A percentile compares a stretch with the other conserved stretches of the same genome.
phyloP scores from a whole-genome alignment of 78 protist species.

The Tieghemostelium lacteum region DNA sequence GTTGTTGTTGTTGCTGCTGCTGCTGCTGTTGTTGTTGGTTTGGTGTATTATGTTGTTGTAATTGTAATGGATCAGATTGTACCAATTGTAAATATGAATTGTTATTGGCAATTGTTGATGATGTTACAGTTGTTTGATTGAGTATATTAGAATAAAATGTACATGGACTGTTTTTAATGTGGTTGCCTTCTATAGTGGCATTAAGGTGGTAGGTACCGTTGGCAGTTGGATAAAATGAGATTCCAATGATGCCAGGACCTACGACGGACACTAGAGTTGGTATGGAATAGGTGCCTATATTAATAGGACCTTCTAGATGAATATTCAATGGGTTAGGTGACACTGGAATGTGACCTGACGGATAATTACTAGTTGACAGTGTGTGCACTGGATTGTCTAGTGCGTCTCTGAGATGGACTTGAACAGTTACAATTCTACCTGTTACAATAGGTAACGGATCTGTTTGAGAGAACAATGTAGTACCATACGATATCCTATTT shows the following conservation, averaged over 20 bases:
- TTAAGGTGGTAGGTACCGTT: slow-evolving; percentile 17
- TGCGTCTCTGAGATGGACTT: slow-evolving; percentile 42
- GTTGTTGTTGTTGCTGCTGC: background rate
- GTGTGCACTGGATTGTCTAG: slow-evolving; percentile 60
- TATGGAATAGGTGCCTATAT: background rate
- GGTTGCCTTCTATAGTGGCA: slow-evolving; percentile 9
- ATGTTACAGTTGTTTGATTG: background rate
- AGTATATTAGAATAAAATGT: background rate
- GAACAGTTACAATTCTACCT: slow-evolving; percentile 22
- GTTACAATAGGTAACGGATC: background rate
- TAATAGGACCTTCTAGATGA: background rate
- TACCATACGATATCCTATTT: background rate
- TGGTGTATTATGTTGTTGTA: background rate
- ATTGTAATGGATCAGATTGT: no score
- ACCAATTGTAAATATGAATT: no score
- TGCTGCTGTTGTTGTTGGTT: background rate
- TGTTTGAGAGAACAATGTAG: background rate
- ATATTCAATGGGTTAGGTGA: slow-evolving; percentile 16
- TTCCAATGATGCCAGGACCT: slow-evolving; percentile 50
- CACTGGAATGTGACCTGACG: slow-evolving; percentile 27
- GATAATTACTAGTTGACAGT: background rate
- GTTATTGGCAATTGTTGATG: background rate
- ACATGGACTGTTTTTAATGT: slow-evolving; percentile 8
- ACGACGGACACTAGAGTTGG: slow-evolving; percentile 26
- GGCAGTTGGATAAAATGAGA: slow-evolving; percentile 20